Evolutionary conservation across 345 rosid genomes (phyloP), one percentile per base, ranked within the genome.

Genomic region (Arabidopsis thaliana): DNA sequence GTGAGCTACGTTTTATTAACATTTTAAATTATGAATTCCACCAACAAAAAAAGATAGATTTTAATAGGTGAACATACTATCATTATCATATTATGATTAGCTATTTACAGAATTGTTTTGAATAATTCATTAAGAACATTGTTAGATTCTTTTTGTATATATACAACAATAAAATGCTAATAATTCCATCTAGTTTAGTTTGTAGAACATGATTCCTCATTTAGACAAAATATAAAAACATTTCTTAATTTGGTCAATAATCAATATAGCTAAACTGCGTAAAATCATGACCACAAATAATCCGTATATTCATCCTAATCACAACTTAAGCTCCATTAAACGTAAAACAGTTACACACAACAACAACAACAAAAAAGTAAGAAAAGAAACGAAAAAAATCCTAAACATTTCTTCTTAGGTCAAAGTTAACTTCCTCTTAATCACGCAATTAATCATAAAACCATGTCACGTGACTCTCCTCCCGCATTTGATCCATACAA

Each of bases 401-500:
- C 7, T 20, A 40, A 40, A 75, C 13, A 36, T 37, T 48, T 59
- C 16, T 32, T 64, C 46, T 4, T 32, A 60, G 42, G 42, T 45
- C 50, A 52, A 53, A 40, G 13, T 16, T 25, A 66, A 66, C 13
- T 12, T 32, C 2, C n/a, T 58, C 7, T 4, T 20, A 41, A 20
- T 59, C 14, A 60, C 69, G 7, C 4, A 45, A 24, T 57, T 46
- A 12, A 64, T 22, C 28, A 22, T 3, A 0, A 41, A 72, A 65
- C 38, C 22, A 77, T 72, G 77, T 65, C 81, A 42, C 38, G 23
- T 28, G 73, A 65, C 4, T 33, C 77, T 6, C 25, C 13, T 48
- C 63, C 62, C 3, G 69, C 59, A 1, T 82, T 80, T 55, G 83
- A 84, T 57, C 67, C 87, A 22, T 55, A 50, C 74, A 74, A 80